Conservation (phyloP, 352 stramenopile genomes). For the Globisporangium parvum region DNA sequence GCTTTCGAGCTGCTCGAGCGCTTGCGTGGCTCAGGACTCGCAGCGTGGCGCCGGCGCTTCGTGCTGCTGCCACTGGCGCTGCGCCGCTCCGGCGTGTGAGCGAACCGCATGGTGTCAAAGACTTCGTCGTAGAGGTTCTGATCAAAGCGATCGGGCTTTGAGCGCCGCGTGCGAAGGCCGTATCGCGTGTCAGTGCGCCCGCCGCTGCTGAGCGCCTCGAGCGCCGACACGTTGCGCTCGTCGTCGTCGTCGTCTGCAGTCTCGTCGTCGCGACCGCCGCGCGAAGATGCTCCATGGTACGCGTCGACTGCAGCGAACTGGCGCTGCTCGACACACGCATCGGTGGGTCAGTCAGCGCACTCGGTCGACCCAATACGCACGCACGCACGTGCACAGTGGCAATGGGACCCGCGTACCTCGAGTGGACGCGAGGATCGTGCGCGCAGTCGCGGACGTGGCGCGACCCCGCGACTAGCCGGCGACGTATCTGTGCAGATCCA, state of each 20-base stretch:
- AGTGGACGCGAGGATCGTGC: conserved; percentile 14
- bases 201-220: conserved; percentile 8
- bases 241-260: conserved; percentile 15
- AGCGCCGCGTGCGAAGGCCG: conserved; percentile 41
- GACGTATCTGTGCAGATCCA: conserved; percentile 13
- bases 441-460: conserved; percentile 15
- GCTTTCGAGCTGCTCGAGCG: not conserved
- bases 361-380: too few species aligned
- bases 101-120: conserved; percentile 32
- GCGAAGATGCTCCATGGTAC: conserved; percentile 4
- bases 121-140: conserved; percentile 65
- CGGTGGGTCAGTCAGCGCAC: not conserved
- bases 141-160: conserved; percentile 58
- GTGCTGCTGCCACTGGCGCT: conserved; percentile 1
- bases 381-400: too few species aligned
- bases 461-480: conserved; percentile 3
- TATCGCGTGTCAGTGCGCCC: conserved; percentile 22
- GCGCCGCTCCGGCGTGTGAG: not conserved
- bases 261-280: conserved; percentile 5
- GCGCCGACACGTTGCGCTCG: conserved; percentile 2
- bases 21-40: conserved; percentile 8
- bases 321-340: not conserved
- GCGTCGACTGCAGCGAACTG: conserved; percentile 17
- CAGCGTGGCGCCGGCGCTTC: conserved; percentile 13
- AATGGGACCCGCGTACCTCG: too few species aligned